A percentile compares a stretch with the other conserved stretches of the same genome.
Evolutionary conservation across 441 rosid species (phyloP).

Genomic region (Erodium texanum): DNA sequence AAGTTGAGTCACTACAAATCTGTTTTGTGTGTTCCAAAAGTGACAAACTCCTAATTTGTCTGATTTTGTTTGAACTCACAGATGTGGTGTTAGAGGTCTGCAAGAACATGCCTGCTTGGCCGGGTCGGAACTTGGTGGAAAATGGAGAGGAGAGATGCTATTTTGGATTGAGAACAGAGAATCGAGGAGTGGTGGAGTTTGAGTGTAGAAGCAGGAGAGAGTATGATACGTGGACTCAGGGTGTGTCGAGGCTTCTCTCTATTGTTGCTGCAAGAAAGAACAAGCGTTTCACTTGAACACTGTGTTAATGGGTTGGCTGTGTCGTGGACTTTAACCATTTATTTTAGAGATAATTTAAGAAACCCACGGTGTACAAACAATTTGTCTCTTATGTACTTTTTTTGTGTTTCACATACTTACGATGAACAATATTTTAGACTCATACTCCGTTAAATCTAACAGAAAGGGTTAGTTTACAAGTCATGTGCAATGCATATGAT

Average conservation of each 20-base stretch:
- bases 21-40: constrained; percentile 38
- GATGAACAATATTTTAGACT: too few relatives aligned
- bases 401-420: too few relatives aligned
- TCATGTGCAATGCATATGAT: too few relatives aligned
- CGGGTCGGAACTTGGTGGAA: constrained; percentile 75
- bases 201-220: constrained; percentile 81
- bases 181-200: constrained; percentile 63
- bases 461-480: too few relatives aligned
- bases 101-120: constrained; percentile 76
- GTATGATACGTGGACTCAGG: constrained; percentile 87
- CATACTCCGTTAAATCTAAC: too few relatives aligned
- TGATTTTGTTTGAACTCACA: constrained; percentile 27
- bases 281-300: constrained; percentile 26
- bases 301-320: not conserved
- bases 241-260: constrained; percentile 76
- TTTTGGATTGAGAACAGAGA: constrained; percentile 59
- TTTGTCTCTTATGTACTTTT: too few relatives aligned
- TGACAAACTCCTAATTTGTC: constrained; percentile 30
- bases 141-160: constrained; percentile 77
- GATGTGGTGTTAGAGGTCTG: constrained; percentile 75
- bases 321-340: not conserved
- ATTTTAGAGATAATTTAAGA: too few relatives aligned
- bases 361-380: too few relatives aligned
- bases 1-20: constrained; percentile 36
- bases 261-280: constrained; percentile 55